Evolutionary conservation across 2,329 filamentous ascomycete species (phyloP).

Genomic region (Diaporthe helianthi): DNA sequence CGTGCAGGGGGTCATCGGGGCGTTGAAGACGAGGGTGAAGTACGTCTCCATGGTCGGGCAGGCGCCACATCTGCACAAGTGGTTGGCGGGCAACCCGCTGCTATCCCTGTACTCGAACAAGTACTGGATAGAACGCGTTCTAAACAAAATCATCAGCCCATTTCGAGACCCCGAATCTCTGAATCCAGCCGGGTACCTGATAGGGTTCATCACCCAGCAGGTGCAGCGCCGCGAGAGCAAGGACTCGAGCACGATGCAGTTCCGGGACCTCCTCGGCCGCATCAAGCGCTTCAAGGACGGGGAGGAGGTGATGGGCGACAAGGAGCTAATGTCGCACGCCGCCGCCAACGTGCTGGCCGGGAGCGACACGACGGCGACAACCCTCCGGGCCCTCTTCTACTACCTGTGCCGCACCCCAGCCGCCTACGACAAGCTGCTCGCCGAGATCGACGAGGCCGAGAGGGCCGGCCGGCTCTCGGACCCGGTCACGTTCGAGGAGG

Average conservation of each 20-base stretch:
- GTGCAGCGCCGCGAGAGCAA: constrained; percentile 3
- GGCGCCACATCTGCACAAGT: constrained; percentile 12
- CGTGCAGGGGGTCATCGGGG: constrained; percentile 29
- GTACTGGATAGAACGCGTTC: not conserved
- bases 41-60: constrained; percentile 20
- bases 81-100: not conserved
- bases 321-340: constrained; percentile 7
- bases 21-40: not conserved
- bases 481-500: constrained; percentile 45
- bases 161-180: not conserved
- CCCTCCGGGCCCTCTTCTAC: constrained; percentile 53
- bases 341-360: constrained; percentile 47
- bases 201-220: constrained; percentile 1
- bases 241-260: not conserved
- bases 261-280: not conserved
- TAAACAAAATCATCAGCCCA: not conserved
- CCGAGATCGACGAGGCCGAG: constrained; percentile 50
- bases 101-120: not conserved
- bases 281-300: constrained; percentile 23
- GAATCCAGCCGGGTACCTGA: constrained; percentile 16
- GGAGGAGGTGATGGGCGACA: constrained; percentile 19
- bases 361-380: constrained; percentile 57
- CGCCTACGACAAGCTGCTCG: constrained; percentile 49
- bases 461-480: constrained; percentile 41
- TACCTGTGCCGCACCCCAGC: constrained; percentile 53